phyloP scores from a whole-genome alignment of 2,329 filamentous ascomycete species.

The Aureobasidium pullulans region DNA sequence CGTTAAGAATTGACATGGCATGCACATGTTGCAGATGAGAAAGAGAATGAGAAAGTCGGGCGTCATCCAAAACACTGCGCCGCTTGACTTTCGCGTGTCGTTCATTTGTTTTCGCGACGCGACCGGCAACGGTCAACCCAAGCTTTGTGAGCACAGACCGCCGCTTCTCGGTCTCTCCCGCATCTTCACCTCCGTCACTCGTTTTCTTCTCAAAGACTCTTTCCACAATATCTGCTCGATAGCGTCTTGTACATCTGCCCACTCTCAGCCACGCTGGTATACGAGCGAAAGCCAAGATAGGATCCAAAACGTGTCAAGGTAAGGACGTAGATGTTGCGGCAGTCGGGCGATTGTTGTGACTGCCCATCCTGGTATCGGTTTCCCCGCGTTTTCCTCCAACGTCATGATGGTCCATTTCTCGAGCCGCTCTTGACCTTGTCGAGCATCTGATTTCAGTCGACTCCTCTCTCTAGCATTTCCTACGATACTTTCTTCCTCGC shows the following conservation, averaged over 20 bases:
- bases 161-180: not conserved
- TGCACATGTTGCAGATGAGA: not conserved
- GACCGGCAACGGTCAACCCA: not conserved
- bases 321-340: no score
- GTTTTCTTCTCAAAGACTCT: not conserved
- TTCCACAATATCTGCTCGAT: no score
- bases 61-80: not conserved
- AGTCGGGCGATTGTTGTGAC: not conserved
- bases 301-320: no score
- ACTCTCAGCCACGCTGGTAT: no score
- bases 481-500: not conserved
- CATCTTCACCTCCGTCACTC: not conserved
- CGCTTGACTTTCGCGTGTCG: not conserved
- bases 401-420: not conserved
- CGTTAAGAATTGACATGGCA: conserved; percentile 12
- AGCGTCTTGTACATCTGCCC: not conserved
- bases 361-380: not conserved
- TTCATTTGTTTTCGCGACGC: not conserved
- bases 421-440: not conserved
- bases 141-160: not conserved
- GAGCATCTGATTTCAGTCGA: not conserved
- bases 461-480: not conserved
- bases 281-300: not conserved
- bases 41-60: not conserved
- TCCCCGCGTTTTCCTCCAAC: not conserved